A percentile compares a stretch with the other conserved stretches of the same genome.
Conservation (phyloP, 352 stramenopile species). For the Blastocystis sp. region DNA sequence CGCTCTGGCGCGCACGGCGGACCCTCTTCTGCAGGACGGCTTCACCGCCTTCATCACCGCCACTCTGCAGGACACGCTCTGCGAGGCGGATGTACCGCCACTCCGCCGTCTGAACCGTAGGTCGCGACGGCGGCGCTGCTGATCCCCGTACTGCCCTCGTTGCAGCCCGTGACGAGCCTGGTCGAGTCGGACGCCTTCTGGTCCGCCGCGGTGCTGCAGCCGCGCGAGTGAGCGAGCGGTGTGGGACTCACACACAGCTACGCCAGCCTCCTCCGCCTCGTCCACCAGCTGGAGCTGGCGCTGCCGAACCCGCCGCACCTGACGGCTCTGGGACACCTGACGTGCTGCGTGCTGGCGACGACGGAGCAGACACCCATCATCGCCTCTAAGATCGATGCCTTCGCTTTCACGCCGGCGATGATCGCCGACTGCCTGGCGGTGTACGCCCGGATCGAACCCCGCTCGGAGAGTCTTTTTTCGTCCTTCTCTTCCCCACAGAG, state of each 20-base stretch:
- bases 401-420: background rate
- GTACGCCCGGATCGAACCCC: background rate
- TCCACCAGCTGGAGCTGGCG: constrained; percentile 23
- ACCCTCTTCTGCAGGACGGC: background rate
- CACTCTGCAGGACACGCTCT: background rate
- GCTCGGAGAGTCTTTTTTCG: background rate
- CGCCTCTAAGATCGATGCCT: background rate
- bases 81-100: background rate
- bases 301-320: constrained; percentile 20
- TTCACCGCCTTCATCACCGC: background rate
- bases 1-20: background rate
- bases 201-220: background rate
- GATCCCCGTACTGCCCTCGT: background rate
- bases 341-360: background rate
- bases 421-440: background rate
- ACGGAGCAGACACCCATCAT: background rate
- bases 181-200: constrained; percentile 43
- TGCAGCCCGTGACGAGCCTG: background rate
- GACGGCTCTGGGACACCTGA: background rate
- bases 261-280: background rate
- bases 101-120: background rate
- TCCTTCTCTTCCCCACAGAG: background rate
- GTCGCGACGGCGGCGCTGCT: background rate
- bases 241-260: background rate
- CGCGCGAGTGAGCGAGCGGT: background rate